These are phyloP conservation scores for Leishmania braziliensis DNA, from an alignment of 208 protist genomes.

Conservation along the genomic window DNA sequence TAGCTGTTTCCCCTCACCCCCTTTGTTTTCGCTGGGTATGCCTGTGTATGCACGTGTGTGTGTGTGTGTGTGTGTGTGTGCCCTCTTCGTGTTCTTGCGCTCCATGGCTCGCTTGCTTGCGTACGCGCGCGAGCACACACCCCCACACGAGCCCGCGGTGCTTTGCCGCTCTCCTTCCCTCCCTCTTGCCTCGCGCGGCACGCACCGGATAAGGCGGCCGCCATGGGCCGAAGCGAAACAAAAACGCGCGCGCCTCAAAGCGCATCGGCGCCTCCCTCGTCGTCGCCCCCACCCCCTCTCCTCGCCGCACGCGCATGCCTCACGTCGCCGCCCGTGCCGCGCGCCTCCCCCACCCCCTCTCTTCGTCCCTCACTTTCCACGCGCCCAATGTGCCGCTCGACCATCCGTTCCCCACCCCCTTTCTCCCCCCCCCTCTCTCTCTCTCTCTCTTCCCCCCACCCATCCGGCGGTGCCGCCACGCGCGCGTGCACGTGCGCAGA, in stretches of 20 bases:
- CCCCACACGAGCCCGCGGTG: neutral
- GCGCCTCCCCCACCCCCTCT: neutral
- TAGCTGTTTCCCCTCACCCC: too few relatives aligned
- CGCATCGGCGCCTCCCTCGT: too few relatives aligned
- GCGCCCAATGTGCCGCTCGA: too few relatives aligned
- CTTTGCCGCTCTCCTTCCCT: neutral
- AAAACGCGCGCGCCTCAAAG: too few relatives aligned
- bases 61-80: slow-evolving; percentile 1
- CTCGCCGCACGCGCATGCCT: too few relatives aligned
- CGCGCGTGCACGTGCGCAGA: neutral
- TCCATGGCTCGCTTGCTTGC: neutral
- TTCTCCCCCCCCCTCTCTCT: neutral
- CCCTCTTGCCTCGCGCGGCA: neutral
- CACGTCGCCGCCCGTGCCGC: neutral
- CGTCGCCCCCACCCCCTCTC: too few relatives aligned
- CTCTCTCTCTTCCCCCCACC: neutral
- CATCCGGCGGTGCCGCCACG: neutral
- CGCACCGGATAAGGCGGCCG: too few relatives aligned
- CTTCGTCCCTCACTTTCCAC: too few relatives aligned
- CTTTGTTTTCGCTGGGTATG: neutral
- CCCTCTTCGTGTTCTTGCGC: neutral
- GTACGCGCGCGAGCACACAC: too few relatives aligned
- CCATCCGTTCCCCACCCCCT: too few relatives aligned
- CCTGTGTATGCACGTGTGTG: too few relatives aligned
- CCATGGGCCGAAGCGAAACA: too few relatives aligned